Percentiles rank a stretch among this genome's conserved stretches.
phyloP scores from a whole-genome alignment of 345 rosid species.

The Firmiana major region DNA sequence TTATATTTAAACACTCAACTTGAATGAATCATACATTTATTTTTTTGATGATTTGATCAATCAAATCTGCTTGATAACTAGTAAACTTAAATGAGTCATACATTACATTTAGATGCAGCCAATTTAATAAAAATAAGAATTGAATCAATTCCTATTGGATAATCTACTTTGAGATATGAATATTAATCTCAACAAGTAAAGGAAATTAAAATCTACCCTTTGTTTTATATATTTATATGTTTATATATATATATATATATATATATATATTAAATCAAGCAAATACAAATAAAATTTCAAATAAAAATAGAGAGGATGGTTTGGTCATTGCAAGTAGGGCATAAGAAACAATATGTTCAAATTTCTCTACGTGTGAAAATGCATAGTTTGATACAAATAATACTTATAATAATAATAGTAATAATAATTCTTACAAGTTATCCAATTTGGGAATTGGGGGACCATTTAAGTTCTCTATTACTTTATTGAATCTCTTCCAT shows the following conservation, averaged over 20 bases:
- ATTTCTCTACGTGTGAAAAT: neutral
- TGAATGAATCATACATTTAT: no score
- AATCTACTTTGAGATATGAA: neutral
- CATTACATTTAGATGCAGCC: no score
- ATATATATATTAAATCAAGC: neutral
- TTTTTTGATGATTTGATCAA: no score
- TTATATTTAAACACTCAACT: no score
- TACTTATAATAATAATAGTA: no score
- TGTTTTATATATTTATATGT: neutral
- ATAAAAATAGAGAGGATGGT: neutral
- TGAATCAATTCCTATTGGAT: neutral
- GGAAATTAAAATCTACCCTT: neutral
- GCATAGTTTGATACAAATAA: neutral
- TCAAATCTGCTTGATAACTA: no score
- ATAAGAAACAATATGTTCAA: neutral
- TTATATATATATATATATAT: neutral
- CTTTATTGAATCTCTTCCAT: conserved; percentile 20
- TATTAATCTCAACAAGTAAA: neutral
- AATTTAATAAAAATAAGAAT: no score
- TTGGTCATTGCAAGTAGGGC: conserved; percentile 11
- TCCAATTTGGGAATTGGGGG: conserved; percentile 16
- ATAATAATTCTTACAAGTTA: neutral
- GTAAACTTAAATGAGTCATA: no score
- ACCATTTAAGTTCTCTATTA: conserved; percentile 2
- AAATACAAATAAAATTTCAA: neutral